phyloP scores from a whole-genome alignment of 768 basidiomycete genomes.

The Tephrocybe sp. region DNA sequence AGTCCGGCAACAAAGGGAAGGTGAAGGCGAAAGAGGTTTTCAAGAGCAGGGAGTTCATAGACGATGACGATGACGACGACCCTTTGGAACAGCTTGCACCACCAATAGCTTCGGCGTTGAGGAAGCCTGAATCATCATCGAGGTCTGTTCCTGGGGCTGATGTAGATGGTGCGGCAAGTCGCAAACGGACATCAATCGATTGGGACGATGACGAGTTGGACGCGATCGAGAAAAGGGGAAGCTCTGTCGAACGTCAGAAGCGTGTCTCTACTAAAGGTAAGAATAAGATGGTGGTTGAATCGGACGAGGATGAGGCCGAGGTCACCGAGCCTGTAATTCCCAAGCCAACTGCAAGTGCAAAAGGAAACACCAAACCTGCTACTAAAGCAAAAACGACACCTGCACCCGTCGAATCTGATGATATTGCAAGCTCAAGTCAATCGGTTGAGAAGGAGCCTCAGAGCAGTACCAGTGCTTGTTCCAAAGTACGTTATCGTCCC shows the following conservation, averaged over 20 bases:
- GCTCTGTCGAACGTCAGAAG: not conserved
- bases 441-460: not conserved
- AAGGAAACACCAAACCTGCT: not conserved
- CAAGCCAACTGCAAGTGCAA: constrained; percentile 16
- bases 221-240: not conserved
- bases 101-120: not conserved
- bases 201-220: constrained; percentile 21
- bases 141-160: constrained; percentile 27
- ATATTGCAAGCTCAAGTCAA: constrained; percentile 2
- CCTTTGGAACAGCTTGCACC: constrained; percentile 9
- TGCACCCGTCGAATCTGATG: constrained; percentile 2
- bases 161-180: constrained; percentile 20
- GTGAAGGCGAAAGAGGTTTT: constrained; percentile 31
- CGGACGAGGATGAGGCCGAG: constrained; percentile 28
- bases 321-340: not conserved
- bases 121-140: constrained; percentile 19
- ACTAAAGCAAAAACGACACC: not conserved
- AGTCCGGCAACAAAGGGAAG: constrained; percentile 23
- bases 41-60: constrained; percentile 44
- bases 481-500: constrained; percentile 17
- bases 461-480: constrained; percentile 1
- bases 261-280: constrained; percentile 17
- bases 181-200: constrained; percentile 25
- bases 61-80: constrained; percentile 29
- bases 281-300: constrained; percentile 21